Conservation (phyloP, 2,329 filamentous ascomycete species). For the Phialophora expanda region DNA sequence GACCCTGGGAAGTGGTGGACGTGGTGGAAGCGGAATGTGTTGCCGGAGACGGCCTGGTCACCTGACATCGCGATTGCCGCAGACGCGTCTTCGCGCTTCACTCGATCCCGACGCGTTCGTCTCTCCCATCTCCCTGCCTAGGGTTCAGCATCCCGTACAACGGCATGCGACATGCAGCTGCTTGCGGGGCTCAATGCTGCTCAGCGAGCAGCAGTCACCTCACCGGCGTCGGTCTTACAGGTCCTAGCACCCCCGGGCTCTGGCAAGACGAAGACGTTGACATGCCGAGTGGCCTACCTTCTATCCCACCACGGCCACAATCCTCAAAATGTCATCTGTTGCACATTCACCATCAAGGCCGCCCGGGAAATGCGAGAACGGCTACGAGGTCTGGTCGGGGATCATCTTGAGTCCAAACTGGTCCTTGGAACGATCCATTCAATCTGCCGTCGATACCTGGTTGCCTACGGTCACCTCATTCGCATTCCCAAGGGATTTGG, state of each 20-base stretch:
- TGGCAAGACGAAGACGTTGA: slow-evolving; percentile 95
- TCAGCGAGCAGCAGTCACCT: slow-evolving; percentile 69
- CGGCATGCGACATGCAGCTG: slow-evolving; percentile 52
- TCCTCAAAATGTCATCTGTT: slow-evolving; percentile 89
- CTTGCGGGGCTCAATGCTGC: slow-evolving; percentile 68
- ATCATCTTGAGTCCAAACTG: slow-evolving; percentile 74
- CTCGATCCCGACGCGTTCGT: slow-evolving; percentile 16
- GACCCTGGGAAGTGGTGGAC: not conserved
- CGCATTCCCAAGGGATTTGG: slow-evolving; percentile 82
- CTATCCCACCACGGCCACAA: slow-evolving; percentile 72
- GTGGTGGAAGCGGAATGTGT: not conserved
- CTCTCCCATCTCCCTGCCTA: slow-evolving; percentile 1
- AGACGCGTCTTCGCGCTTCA: not conserved
- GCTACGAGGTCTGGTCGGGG: slow-evolving; percentile 79
- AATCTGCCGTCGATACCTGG: slow-evolving; percentile 82
- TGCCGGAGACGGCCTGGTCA: slow-evolving; percentile 1
- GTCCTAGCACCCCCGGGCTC: slow-evolving; percentile 69
- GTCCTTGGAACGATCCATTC: slow-evolving; percentile 95
- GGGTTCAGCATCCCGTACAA: not conserved
- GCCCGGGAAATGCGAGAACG: slow-evolving; percentile 91
- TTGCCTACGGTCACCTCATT: slow-evolving; percentile 81
- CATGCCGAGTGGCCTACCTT: slow-evolving; percentile 88
- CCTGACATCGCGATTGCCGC: slow-evolving; percentile 17
- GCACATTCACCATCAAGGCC: slow-evolving; percentile 96
- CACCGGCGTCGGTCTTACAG: slow-evolving; percentile 63